These are phyloP conservation scores for Sextonia rubra DNA, from an alignment of 164 flowering plant species.

Conservation along the genomic window DNA sequence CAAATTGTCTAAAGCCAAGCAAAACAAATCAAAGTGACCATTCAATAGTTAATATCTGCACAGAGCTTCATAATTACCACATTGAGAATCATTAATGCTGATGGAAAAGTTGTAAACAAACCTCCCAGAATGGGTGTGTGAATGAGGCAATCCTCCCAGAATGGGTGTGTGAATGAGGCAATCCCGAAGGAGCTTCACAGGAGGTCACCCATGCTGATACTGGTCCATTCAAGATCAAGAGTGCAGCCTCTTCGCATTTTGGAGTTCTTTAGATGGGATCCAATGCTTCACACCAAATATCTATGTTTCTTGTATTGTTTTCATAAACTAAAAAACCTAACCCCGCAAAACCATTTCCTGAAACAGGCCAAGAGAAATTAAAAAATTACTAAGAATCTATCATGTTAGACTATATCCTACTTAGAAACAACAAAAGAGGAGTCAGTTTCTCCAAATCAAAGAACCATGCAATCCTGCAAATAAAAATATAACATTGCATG, in stretches of 20 bases:
- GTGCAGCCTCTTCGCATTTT: constrained; percentile 70
- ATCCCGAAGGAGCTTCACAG: constrained; percentile 97
- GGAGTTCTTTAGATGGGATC: constrained; percentile 86
- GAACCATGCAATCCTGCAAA: no score
- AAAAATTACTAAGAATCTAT: no score
- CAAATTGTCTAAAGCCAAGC: neutral
- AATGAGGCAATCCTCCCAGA: no score
- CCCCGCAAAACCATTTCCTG: constrained; percentile 36
- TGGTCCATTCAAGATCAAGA: constrained; percentile 70
- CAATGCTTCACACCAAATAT: constrained; percentile 81
- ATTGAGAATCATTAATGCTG: neutral
- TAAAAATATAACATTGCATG: no score
- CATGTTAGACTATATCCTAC: no score
- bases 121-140: no score
- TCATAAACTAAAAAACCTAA: constrained; percentile 7
- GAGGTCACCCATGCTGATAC: constrained; percentile 99
- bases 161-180: constrained; percentile 71
- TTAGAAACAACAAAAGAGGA: no score
- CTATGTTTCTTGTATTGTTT: constrained; percentile 7
- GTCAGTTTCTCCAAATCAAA: no score
- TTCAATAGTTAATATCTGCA: neutral
- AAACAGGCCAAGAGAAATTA: neutral
- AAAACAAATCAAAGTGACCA: constrained; percentile 1
- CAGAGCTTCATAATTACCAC: neutral
- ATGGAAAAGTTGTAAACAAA: constrained; percentile 27